Evolutionary conservation across 1,139 yeast genomes (phyloP).

Genomic region (Kodamaea plutei): DNA sequence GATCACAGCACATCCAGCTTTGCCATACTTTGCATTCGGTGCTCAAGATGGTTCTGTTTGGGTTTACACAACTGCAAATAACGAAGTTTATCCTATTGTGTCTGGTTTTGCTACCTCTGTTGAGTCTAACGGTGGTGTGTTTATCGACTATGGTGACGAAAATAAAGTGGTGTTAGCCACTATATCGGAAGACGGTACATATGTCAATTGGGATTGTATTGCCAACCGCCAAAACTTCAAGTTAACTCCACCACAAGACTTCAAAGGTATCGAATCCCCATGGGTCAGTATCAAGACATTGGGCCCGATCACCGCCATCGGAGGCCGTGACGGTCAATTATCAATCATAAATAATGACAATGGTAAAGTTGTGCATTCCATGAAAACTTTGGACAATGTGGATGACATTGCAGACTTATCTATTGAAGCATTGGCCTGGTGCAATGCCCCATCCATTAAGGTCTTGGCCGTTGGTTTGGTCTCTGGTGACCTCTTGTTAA

Average conservation of each 20-base stretch:
- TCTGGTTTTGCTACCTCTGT: conserved; percentile 76
- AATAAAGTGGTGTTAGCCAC: conserved; percentile 66
- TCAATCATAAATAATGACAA: conserved; percentile 68
- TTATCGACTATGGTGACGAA: conserved; percentile 59
- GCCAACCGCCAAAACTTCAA: conserved; percentile 67
- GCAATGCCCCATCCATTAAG: conserved; percentile 52
- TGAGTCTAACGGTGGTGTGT: conserved; percentile 76
- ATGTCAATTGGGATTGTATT: conserved; percentile 88
- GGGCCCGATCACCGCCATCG: conserved; percentile 54
- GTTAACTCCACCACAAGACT: conserved; percentile 55
- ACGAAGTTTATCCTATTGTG: conserved; percentile 61
- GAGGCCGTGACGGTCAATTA: conserved; percentile 83
- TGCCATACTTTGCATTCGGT: conserved; percentile 84
- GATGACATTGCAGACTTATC: conserved; percentile 73
- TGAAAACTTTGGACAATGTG: conserved; percentile 57
- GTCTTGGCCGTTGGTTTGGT: conserved; percentile 83
- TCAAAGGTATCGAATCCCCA: conserved; percentile 72
- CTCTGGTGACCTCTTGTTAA: conserved; percentile 76
- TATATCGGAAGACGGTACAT: conserved; percentile 81
- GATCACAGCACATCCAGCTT: conserved; percentile 72
- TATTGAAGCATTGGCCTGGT: conserved; percentile 85
- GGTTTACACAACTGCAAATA: conserved; percentile 72
- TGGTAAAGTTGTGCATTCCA: conserved; percentile 67
- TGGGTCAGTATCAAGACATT: conserved; percentile 70
- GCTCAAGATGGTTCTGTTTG: conserved; percentile 91